Base-by-base conservation (phyloP, 352 stramenopile genomes). In the Globisporangium splendens region DNA sequence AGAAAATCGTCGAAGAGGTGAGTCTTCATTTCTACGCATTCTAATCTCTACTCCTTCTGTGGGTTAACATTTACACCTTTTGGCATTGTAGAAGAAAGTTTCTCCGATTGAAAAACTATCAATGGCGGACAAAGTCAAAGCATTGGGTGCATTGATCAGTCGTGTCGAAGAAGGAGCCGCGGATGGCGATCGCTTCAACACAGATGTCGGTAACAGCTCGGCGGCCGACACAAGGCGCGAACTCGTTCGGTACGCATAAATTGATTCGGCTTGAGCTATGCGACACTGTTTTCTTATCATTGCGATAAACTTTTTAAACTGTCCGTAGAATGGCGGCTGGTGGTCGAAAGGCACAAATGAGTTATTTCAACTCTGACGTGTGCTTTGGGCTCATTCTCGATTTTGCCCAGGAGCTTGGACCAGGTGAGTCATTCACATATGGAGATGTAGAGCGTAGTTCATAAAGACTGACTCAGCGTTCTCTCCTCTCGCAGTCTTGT, bases 321-420 rank as follows among this genome's bases (percentile, higher is more conserved):
- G 17, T 44, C 41, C 21, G 2, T 46, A 93, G 84, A 12, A 89
- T 89, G 79, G 81, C 84, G 22, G 69, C 79, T 11, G 66, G 73
- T 15, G 81, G 79, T 58, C 73, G 73, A 11, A 86, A 89, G 48
- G 79, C 81, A 5, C 83, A 93, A 54, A 87, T 91, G 63, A 82
- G 75, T 35, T 88, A 91, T 46, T 90, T 83, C 46, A 79, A 79
- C 5, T 84, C 77, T 1, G 83, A 91, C 55, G 74, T 93, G 18
- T 91, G 81, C 66, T 91, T 91, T 43, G 81, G 89, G 50, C 63
- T 91, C 14, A 72, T 91, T 21, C 28, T 91, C 3, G 72, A 91
- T 38, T 74, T 90, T 42, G 72, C 75, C 12, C 65, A 64, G 24
- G 77, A 89, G 15, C 54, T 91, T 65, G 81, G 79, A 6, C 66